These are phyloP conservation scores for Thalassiosira exigua DNA, from an alignment of 352 stramenopile species.

Conservation along the genomic window DNA sequence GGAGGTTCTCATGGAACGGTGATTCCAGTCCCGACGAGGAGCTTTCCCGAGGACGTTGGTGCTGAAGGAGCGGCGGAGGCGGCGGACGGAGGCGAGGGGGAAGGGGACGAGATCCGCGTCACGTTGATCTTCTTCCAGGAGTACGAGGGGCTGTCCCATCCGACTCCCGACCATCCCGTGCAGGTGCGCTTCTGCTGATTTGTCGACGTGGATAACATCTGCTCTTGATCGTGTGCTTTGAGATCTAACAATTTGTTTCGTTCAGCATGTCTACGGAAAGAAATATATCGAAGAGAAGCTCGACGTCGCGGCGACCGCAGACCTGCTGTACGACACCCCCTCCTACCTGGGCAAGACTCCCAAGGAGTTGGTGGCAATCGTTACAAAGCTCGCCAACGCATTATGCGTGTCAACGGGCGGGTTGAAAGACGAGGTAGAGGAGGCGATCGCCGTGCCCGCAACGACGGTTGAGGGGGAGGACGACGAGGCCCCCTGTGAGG, in stretches of 20 bases:
- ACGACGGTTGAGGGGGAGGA: no score
- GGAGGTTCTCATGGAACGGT: conserved; percentile 50
- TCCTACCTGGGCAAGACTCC: no score
- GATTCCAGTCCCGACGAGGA: conserved; percentile 39
- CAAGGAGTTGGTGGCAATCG: no score
- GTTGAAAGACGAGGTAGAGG: no score
- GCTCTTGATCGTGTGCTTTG: neutral
- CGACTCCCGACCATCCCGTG: conserved; percentile 90
- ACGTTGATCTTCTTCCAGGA: conserved; percentile 93
- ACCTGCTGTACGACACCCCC: conserved; percentile 94
- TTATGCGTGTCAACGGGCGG: no score
- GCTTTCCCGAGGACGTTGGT: conserved; percentile 35
- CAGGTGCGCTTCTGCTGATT: conserved; percentile 54
- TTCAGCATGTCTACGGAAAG: conserved; percentile 73
- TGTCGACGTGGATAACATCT: neutral
- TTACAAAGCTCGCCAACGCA: no score
- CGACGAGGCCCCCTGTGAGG: no score
- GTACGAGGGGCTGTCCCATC: conserved; percentile 90
- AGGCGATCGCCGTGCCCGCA: no score
- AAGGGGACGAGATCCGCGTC: conserved; percentile 64
- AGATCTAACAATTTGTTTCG: conserved; percentile 7
- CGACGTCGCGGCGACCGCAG: conserved; percentile 90
- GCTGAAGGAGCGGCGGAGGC: conserved; percentile 12
- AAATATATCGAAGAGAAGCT: conserved; percentile 71
- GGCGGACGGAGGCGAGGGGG: conserved; percentile 15